Conservation (phyloP, 306 rosid genomes). For the Echinosophora koreensis region DNA sequence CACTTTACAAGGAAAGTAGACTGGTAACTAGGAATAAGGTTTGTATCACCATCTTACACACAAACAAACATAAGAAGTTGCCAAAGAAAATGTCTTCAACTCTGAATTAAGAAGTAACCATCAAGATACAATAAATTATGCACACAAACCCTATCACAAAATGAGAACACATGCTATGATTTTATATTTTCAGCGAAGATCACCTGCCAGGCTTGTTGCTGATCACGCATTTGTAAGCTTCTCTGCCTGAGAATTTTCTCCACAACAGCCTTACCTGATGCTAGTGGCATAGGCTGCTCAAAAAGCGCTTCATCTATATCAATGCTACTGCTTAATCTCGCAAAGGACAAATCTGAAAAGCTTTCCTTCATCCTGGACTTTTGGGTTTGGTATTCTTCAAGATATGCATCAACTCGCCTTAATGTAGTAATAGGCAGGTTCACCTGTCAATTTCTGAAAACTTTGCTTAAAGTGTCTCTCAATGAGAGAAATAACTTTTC, state of each 20-base stretch:
- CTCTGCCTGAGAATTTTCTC: slow-evolving; percentile 60
- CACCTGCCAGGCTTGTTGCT: slow-evolving; percentile 78
- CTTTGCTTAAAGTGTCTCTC: slow-evolving; percentile 39
- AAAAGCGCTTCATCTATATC: slow-evolving; percentile 72
- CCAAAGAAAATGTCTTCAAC: background rate
- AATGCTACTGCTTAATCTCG: slow-evolving; percentile 64
- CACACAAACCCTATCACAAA: background rate
- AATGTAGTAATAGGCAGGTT: slow-evolving; percentile 57
- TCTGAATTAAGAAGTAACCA: background rate
- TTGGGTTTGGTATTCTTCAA: slow-evolving; percentile 60
- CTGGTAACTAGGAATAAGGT: background rate
- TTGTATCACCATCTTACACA: background rate
- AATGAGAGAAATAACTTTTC: background rate
- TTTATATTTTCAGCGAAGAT: slow-evolving; percentile 13
- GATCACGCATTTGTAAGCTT: slow-evolving; percentile 62
- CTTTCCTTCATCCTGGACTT: slow-evolving; percentile 61
- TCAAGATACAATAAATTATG: too few species aligned
- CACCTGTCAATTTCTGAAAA: slow-evolving; percentile 66
- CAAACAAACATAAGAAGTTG: background rate
- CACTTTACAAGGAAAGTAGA: slow-evolving; percentile 3
- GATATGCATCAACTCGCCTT: slow-evolving; percentile 69
- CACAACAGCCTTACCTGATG: slow-evolving; percentile 56
- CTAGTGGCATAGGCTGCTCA: slow-evolving; percentile 67
- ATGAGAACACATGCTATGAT: background rate
- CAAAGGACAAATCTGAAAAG: slow-evolving; percentile 52